Evolutionary conservation across 495 filamentous ascomycete genomes (phyloP), one percentile per base, ranked within the genome.

Genomic region (Neurospora sp.): DNA sequence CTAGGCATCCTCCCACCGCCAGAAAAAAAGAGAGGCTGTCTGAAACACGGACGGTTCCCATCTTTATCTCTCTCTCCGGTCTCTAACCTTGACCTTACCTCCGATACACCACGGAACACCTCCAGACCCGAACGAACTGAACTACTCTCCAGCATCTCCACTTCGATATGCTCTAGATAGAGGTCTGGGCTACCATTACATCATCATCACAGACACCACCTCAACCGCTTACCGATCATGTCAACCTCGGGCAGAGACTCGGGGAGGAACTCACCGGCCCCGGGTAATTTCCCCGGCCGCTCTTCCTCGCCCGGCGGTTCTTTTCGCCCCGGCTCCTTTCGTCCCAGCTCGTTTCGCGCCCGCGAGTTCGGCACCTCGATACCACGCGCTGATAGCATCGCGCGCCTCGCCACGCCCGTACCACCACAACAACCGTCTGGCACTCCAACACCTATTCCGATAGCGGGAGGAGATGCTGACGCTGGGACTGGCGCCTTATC

Each of bases 321-420:
- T 18, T 69, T 76, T 70, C 78, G 82, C 73, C 76, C 81, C 69
- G 80, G 81, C 44, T 84, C 83, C 7, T 69, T 76, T 70, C 78
- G 82, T 74, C 76, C 81, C 69, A 80, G 81, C 69, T 87, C 86
- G 3, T 74, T 78, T 70, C 82, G 84, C 72, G 79, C 82, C 69
- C 82, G 83, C 0, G 79, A 78, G 7, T 83, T 81, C 39, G 80
- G 78, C 35, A 80, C 80, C 39, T 85, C 87, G n/a, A 80, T 85
- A 16, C 84, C 84, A 72, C 86, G 92, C 82, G 89, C 89, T 46
- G 86, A 89, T 69, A 90, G 90, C 6, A 93, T 88, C 72, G 92
- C 92, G 40, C 88, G 92, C 73, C 84, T 94, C 27, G 90, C 90
- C 35, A 92, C 92, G 2, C 91, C 92, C 8, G 87, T 88, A 39